Conservation (phyloP, 805 yeast species). For the Metschnikowia dekortorum region DNA sequence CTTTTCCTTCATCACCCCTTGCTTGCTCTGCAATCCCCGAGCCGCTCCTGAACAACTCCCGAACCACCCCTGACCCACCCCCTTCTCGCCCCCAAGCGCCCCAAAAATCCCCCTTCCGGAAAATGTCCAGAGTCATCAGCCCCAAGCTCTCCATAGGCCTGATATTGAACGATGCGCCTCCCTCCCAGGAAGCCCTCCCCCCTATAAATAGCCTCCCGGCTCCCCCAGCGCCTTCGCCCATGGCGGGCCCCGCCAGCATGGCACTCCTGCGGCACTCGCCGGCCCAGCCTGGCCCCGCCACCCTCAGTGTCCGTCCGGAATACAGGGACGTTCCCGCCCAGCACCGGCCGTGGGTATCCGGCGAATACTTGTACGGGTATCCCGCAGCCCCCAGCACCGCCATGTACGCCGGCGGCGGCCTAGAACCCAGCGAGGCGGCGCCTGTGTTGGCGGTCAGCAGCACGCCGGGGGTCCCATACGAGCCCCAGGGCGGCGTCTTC, state of each 20-base stretch:
- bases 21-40: no score
- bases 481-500: background rate
- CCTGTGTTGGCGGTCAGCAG: background rate
- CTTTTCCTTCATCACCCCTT: no score
- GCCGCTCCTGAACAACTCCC: no score
- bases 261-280: background rate
- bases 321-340: background rate
- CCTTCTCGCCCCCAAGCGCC: no score
- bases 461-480: background rate
- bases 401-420: background rate
- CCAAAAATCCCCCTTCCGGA: background rate
- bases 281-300: background rate
- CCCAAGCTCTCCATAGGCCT: conserved; percentile 9
- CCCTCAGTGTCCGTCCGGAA: background rate
- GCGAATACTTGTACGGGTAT: background rate
- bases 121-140: conserved; percentile 4
- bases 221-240: background rate
- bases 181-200: background rate
- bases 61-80: background rate
- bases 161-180: conserved; percentile 8
- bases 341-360: background rate
- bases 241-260: background rate
- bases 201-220: background rate
- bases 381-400: background rate
- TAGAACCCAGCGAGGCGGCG: background rate